phyloP scores from a whole-genome alignment of 208 protist genomes.

The Acanthamoeba royreba region DNA sequence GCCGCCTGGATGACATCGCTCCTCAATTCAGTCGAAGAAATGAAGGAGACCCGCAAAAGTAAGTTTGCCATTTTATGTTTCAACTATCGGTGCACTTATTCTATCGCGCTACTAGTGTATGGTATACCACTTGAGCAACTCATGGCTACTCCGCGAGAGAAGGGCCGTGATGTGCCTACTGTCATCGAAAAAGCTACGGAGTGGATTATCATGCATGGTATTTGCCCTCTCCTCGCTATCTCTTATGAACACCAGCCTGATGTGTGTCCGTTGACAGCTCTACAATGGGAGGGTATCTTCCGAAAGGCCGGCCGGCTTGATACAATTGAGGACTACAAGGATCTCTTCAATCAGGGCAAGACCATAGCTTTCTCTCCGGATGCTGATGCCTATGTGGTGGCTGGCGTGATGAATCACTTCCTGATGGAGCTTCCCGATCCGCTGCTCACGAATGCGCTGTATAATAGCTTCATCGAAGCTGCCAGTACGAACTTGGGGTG shows the following conservation, averaged over 20 bases:
- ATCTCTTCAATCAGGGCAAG: conserved; percentile 21
- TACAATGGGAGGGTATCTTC: conserved; percentile 21
- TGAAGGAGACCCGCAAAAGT: conserved; percentile 13
- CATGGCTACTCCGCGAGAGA: not conserved
- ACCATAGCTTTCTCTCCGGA: not conserved
- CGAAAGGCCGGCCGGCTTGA: conserved; percentile 2
- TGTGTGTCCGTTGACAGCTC: no score
- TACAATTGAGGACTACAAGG: conserved; percentile 29
- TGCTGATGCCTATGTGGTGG: conserved; percentile 17
- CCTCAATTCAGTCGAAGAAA: conserved; percentile 15
- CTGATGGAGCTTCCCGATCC: conserved; percentile 37
- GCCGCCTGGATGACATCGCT: conserved; percentile 16
- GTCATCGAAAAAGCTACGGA: conserved; percentile 13
- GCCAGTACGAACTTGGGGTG: not conserved
- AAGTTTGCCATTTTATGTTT: not conserved
- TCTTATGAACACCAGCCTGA: not conserved
- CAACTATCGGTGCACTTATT: not conserved
- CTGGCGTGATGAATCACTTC: conserved; percentile 1
- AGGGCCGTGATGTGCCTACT: not conserved
- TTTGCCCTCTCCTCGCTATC: no score
- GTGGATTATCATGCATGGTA: conserved; percentile 42
- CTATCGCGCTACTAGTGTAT: not conserved
- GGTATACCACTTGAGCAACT: not conserved
- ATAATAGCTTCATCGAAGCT: not conserved
- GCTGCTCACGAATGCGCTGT: not conserved